Percentiles rank a stretch among this genome's conserved stretches.
Conservation (phyloP, 2,329 filamentous ascomycete species). For the Penicillium sp. region DNA sequence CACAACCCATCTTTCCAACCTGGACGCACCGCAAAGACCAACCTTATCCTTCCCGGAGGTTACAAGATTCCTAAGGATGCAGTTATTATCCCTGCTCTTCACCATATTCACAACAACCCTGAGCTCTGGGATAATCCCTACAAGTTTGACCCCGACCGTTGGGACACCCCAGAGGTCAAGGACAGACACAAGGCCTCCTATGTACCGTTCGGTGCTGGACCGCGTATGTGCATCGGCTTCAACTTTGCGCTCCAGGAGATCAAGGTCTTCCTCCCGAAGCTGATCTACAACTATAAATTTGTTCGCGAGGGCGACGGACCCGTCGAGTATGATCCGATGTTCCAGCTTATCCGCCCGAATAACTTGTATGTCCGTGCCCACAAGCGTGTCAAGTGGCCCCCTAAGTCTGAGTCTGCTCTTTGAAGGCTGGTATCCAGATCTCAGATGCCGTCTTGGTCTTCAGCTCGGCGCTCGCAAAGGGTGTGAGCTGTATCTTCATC, state of each 20-base stretch:
- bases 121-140: slow-evolving; percentile 57
- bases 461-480: neutral
- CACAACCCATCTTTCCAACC: slow-evolving; percentile 64
- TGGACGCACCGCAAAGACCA: slow-evolving; percentile 54
- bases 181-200: slow-evolving; percentile 53
- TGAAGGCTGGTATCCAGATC: neutral
- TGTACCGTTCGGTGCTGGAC: slow-evolving; percentile 58
- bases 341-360: slow-evolving; percentile 27
- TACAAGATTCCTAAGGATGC: slow-evolving; percentile 55
- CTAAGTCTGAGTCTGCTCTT: slow-evolving; percentile 2
- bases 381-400: slow-evolving; percentile 16
- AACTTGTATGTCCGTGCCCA: slow-evolving; percentile 27
- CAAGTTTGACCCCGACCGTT: slow-evolving; percentile 59
- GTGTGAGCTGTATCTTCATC: neutral
- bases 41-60: slow-evolving; percentile 59
- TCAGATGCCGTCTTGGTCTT: neutral
- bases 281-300: slow-evolving; percentile 60
- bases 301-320: slow-evolving; percentile 47
- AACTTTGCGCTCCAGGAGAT: slow-evolving; percentile 62
- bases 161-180: slow-evolving; percentile 54
- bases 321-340: slow-evolving; percentile 40
- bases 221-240: slow-evolving; percentile 61
- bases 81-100: slow-evolving; percentile 53
- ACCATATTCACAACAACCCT: slow-evolving; percentile 52
- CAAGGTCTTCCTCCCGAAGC: slow-evolving; percentile 55